Evolutionary conservation across 2,329 filamentous ascomycete genomes (phyloP), one percentile per base, ranked within the genome.

Genomic region (Daldinia sp.): DNA sequence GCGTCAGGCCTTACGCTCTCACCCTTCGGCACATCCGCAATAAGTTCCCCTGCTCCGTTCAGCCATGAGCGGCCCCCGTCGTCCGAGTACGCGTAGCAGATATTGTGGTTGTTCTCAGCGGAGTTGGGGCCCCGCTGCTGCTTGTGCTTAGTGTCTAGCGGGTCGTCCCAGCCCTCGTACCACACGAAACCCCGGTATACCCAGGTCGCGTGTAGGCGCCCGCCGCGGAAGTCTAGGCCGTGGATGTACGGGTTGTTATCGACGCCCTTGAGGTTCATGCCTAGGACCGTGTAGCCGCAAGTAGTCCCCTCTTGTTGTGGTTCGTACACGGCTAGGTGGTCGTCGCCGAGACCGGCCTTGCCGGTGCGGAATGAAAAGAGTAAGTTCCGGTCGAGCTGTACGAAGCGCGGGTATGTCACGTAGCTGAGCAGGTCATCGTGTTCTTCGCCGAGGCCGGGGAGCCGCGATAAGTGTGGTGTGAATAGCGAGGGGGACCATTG

Each of bases 161-260:
- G 78, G 69, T 82, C 80, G 65, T 82, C 79, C 80, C 81, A 82
- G n/a, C 81, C 81, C 0, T 73, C 72, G 73, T 83, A 83, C 60
- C 76, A 75, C 5, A 85, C 82, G 55, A 85, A 86, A 18, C 80
- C 82, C 15, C 84, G 82, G 66, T 84, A 85, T 0, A 85, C 85
- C 84, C 84, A 86, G 0, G 82, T 84, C 20, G 81, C 79, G 72
- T 82, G 81, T 1, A 86, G 77, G 12, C 76, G 77, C 0, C 69
- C 72, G 35, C 70, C 69, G 30, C 77, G 74, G 35, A 76, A 78
- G 67, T 80, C 81, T 51, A 86, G 76, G 9, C 84, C 84, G 74
- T 87, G 84, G 72, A 86, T 81, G 74, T 86, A 87, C 1, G 84
- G 83, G 74, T 85, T 86, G 74, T 83, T 85, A 46, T 78, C 75